A percentile compares a stretch with the other conserved stretches of the same genome.
Evolutionary conservation across 2,329 filamentous ascomycete genomes (phyloP).

Genomic region (Calonectria pteridis): DNA sequence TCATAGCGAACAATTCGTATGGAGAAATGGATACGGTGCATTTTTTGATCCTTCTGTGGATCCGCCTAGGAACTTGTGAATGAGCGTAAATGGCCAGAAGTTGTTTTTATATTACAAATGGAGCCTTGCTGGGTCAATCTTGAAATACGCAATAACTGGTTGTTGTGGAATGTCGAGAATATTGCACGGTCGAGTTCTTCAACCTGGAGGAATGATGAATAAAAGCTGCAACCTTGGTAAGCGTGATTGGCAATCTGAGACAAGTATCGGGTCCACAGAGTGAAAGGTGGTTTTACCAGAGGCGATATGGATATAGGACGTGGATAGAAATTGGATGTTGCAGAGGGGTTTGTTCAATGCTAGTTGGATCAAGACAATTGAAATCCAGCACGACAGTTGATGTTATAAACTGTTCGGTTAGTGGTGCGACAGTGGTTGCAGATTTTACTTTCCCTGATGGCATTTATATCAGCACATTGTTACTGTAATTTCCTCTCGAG

Average conservation of each 20-base stretch:
- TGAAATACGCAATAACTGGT: background rate
- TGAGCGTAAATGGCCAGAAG: too few relatives aligned
- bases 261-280: background rate
- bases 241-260: background rate
- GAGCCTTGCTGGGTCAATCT: background rate
- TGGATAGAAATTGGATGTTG: background rate
- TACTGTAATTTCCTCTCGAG: too few relatives aligned
- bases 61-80: background rate
- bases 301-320: background rate
- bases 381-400: background rate
- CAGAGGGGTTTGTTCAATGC: background rate
- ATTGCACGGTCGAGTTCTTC: background rate
- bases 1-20: background rate
- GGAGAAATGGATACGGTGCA: background rate
- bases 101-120: background rate
- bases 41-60: background rate
- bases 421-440: background rate
- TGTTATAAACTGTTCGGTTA: background rate
- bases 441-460: too few relatives aligned
- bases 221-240: background rate
- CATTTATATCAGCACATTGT: too few relatives aligned
- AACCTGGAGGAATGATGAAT: background rate
- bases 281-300: background rate
- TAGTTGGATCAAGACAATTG: background rate
- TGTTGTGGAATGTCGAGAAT: background rate